These are phyloP conservation scores for Silene uniflora DNA, from an alignment of 148 eudicot species.

Conservation along the genomic window DNA sequence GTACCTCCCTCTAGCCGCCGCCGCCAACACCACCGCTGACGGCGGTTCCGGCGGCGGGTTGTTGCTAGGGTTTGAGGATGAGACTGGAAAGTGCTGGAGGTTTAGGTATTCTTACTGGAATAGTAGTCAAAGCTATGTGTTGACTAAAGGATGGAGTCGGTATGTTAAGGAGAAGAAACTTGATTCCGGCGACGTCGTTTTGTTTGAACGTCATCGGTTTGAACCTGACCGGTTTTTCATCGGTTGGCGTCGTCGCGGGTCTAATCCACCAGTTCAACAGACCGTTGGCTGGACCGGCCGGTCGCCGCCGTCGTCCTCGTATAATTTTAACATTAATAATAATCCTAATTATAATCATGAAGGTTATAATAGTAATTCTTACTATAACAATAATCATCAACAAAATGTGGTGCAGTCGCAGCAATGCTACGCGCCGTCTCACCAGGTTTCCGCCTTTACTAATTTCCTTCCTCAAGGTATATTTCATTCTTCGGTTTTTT, in stretches of 20 bases:
- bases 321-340: conserved; percentile 1
- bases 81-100: conserved; percentile 34
- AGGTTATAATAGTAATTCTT: no score
- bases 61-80: conserved; percentile 41
- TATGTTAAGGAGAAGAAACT: conserved; percentile 82
- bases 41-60: conserved; percentile 1
- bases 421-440: conserved; percentile 9
- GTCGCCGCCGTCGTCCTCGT: neutral
- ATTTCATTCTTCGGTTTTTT: neutral
- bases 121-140: conserved; percentile 90
- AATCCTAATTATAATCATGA: neutral
- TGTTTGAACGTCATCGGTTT: conserved; percentile 51
- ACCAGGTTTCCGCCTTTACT: conserved; percentile 21
- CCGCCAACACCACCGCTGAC: neutral
- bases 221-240: conserved; percentile 54
- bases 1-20: conserved; percentile 38
- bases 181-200: conserved; percentile 75
- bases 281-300: conserved; percentile 7
- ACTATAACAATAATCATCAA: neutral
- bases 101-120: conserved; percentile 89
- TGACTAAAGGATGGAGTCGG: conserved; percentile 95
- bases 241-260: conserved; percentile 49
- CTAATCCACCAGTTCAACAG: conserved; percentile 21
- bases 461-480: conserved; percentile 56
- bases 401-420: conserved; percentile 9